A percentile compares a stretch with the other conserved stretches of the same genome.
Conservation (phyloP, 352 stramenopile genomes). For the Pythium scleroteichum region DNA sequence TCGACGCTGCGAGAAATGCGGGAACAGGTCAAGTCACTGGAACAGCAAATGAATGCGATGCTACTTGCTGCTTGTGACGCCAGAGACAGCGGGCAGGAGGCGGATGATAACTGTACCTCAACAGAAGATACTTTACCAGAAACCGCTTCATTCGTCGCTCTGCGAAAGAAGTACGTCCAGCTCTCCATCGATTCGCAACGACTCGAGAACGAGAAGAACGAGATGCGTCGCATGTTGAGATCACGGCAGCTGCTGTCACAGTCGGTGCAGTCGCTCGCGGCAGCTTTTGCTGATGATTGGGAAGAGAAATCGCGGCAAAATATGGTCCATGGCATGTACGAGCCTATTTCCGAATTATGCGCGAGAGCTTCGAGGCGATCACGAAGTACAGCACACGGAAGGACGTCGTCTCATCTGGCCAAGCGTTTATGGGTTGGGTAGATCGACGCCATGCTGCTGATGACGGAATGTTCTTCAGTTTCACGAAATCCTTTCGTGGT, state of each 20-base stretch:
- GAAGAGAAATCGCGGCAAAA: conserved; percentile 20
- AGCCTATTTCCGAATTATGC: conserved; percentile 55
- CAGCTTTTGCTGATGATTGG: conserved; percentile 38
- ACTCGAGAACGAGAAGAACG: conserved; percentile 37
- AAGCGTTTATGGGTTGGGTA: conserved; percentile 54
- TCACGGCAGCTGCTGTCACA: conserved; percentile 53
- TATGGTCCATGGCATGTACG: conserved; percentile 29
- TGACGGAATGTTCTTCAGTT: conserved; percentile 59
- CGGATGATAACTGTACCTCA: conserved; percentile 20
- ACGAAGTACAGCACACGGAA: conserved; percentile 40
- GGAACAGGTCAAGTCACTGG: conserved; percentile 43
- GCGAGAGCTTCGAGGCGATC: conserved; percentile 56
- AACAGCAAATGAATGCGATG: conserved; percentile 28
- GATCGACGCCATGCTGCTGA: conserved; percentile 41
- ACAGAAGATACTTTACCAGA: conserved; percentile 5
- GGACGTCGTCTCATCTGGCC: conserved; percentile 47
- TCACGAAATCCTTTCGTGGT: conserved; percentile 51
- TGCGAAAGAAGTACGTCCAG: conserved; percentile 17
- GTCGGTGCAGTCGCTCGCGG: conserved; percentile 32
- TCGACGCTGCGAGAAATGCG: conserved; percentile 40
- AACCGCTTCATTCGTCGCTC: neutral
- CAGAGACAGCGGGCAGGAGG: neutral
- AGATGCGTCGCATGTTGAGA: conserved; percentile 53
- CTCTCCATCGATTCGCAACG: conserved; percentile 21
- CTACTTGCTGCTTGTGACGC: conserved; percentile 5